phyloP scores from a whole-genome alignment of 148 eudicot species.

The Tetragonia tetragonoides region DNA sequence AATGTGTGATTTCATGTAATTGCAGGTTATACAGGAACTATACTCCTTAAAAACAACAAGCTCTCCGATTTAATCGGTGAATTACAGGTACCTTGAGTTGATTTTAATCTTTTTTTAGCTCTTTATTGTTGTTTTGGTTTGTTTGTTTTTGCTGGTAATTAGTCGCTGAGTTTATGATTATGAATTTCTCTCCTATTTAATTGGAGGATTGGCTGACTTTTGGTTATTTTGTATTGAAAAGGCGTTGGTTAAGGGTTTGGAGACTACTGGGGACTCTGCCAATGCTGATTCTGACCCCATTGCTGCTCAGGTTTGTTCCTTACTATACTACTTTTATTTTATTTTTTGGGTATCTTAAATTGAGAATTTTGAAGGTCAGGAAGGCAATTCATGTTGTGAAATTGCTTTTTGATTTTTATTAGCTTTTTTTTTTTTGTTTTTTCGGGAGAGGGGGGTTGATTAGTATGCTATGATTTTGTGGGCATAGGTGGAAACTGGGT shows the following conservation, averaged over 20 bases:
- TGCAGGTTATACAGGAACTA: slow-evolving; percentile 78
- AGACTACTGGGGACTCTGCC: slow-evolving; percentile 47
- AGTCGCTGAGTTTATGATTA: background rate
- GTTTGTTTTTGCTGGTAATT: background rate
- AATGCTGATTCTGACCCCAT: slow-evolving; percentile 65
- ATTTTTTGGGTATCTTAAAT: background rate
- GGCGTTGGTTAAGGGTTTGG: slow-evolving; percentile 61
- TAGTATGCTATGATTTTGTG: no score
- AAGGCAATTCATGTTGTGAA: background rate
- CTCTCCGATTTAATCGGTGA: slow-evolving; percentile 76
- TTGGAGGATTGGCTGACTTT: background rate
- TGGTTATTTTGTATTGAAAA: slow-evolving; percentile 9
- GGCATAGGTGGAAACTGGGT: no score
- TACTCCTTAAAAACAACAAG: slow-evolving; percentile 64
- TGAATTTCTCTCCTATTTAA: background rate
- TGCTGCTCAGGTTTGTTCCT: slow-evolving; percentile 64
- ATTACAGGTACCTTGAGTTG: slow-evolving; percentile 52
- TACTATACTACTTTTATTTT: background rate
- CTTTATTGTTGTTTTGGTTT: background rate
- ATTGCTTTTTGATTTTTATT: no score
- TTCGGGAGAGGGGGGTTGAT: no score
- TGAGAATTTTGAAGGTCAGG: background rate
- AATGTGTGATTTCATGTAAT: background rate
- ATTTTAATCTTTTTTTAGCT: background rate
- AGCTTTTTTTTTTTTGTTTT: no score